Base-by-base conservation (phyloP, 306 rosid species). In the Prunus kanzakura region DNA sequence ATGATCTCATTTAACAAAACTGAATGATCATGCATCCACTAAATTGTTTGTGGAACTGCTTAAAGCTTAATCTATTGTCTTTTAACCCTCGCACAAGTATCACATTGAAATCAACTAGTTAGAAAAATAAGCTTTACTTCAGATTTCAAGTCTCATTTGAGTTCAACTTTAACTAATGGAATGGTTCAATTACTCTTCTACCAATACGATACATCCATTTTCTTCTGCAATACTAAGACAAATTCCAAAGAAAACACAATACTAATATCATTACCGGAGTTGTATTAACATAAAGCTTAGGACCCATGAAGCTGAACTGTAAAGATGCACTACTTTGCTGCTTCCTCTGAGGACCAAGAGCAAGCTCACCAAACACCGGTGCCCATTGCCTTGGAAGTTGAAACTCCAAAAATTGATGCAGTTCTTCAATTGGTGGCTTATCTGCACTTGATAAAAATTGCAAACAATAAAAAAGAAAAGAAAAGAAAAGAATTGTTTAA, bases 331-430 rank as follows among this genome's bases (percentile, higher is more conserved):
- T 70, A 69, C 82, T 82, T 75, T 82, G 89, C 30, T 77, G 83
- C 81, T 80, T 88, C 85, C 86, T 87, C 67, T 88, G 89, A 76
- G 96, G 96, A 66, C 96, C 97, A 79, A 92, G 91, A 63, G 93
- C 77, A 69, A 92, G 91, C 88, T 92, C 93, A 64, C 97, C 97
- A 75, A 90, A 90, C 67, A 86, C 89, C 9, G 97, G 96, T 51
- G 96, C 96, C 93, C 96, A 91, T 69, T 91, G 93, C 85, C 90
- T 85, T 66, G 96, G 93, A 83, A 91, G 93, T 84, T 91, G 96
- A 77, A 88, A 91, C 60, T 88, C 96, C 86, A 91, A 83, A 87
- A 91, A 91, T 35, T 91, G 96, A 85, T 85, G 90, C 82, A 91
- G 76, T 76, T 91, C 96, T 55, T 87, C 89, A 51, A 87, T 57